phyloP scores from a whole-genome alignment of 2,329 filamentous ascomycete genomes.

The Tolypocladium endophyticum region DNA sequence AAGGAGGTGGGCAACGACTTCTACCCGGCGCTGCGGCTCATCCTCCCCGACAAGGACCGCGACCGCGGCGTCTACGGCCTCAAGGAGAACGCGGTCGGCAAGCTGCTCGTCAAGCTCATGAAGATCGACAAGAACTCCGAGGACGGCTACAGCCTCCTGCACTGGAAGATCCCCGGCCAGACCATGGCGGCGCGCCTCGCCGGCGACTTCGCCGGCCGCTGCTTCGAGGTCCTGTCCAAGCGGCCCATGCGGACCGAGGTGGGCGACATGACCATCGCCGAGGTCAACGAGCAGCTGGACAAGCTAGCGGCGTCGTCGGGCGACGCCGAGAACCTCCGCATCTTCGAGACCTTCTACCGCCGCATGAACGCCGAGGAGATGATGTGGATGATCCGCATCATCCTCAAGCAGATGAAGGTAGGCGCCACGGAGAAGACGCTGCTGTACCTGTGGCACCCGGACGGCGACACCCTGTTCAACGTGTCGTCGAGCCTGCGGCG shows the following conservation, averaged over 20 bases:
- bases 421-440: conserved; percentile 82
- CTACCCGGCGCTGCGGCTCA: conserved; percentile 84
- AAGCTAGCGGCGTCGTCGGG: conserved; percentile 62
- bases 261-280: conserved; percentile 74
- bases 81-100: conserved; percentile 86
- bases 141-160: conserved; percentile 72
- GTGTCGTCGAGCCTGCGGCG: conserved; percentile 82
- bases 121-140: conserved; percentile 87
- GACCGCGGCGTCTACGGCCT: conserved; percentile 88
- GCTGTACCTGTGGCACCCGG: conserved; percentile 71
- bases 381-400: conserved; percentile 89
- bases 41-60: conserved; percentile 85
- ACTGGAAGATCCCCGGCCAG: conserved; percentile 85
- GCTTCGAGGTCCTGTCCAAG: conserved; percentile 77
- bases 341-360: conserved; percentile 76
- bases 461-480: conserved; percentile 70
- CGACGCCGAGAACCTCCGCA: conserved; percentile 73
- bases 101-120: conserved; percentile 81
- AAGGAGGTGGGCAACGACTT: conserved; percentile 84
- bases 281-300: conserved; percentile 83
- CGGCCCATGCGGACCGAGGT: conserved; percentile 63
- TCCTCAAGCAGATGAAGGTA: conserved; percentile 66
- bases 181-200: conserved; percentile 53
- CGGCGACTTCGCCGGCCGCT: conserved; percentile 86
- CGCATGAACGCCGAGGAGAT: conserved; percentile 90